A percentile compares a stretch with the other conserved stretches of the same genome.
Evolutionary conservation across 306 rosid genomes (phyloP).

Genomic region (cucumber (Cucumis sativus)): DNA sequence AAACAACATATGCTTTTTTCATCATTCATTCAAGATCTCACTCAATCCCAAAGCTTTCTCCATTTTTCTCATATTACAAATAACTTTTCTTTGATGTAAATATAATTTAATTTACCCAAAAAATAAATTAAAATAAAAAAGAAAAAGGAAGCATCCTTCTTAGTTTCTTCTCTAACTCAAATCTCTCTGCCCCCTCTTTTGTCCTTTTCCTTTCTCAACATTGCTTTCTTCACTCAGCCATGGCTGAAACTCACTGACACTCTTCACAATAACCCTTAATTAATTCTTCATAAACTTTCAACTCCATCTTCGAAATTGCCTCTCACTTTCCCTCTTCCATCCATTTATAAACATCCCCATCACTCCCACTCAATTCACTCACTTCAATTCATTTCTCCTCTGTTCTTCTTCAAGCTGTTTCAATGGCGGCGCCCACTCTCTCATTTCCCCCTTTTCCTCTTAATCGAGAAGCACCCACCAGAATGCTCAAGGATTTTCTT

Average conservation of each 20-base stretch:
- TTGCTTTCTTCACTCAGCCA: background rate
- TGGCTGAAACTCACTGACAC: background rate
- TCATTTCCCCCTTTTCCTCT: conserved; percentile 2
- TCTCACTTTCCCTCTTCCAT: background rate
- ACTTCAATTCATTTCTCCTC: background rate
- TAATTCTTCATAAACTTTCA: background rate
- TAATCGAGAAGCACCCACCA: background rate
- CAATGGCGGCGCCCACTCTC: background rate
- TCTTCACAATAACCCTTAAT: background rate
- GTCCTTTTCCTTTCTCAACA: background rate
- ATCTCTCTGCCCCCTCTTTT: background rate
- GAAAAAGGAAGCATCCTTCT: background rate
- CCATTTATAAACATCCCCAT: background rate
- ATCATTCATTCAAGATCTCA: background rate
- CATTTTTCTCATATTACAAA: background rate
- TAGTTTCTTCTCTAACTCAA: background rate
- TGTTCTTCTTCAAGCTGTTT: background rate
- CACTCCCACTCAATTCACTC: background rate
- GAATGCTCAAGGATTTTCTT: conserved; percentile 64
- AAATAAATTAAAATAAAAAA: background rate
- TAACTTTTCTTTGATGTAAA: no score
- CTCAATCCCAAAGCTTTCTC: background rate
- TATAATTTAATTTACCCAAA: background rate
- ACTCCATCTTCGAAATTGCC: background rate
- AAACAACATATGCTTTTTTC: background rate